A percentile compares a stretch with the other conserved stretches of the same genome.
phyloP scores from a whole-genome alignment of 495 filamentous ascomycete genomes.

The Parmelia sp. region DNA sequence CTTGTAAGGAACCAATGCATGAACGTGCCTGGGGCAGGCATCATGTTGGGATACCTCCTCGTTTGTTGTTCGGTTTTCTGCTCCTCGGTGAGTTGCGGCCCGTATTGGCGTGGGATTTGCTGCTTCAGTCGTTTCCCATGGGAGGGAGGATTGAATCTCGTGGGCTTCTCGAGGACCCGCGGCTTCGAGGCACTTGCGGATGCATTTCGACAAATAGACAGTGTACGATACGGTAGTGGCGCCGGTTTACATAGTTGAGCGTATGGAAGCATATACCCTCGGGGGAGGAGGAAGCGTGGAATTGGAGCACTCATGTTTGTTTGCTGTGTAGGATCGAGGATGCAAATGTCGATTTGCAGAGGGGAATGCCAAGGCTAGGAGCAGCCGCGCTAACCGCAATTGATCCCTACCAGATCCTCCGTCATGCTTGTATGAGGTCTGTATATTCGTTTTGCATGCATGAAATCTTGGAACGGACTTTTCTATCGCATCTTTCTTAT shows the following conservation, averaged over 20 bases:
- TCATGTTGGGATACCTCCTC: constrained; percentile 73
- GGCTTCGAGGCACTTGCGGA: constrained; percentile 38
- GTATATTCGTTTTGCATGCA: too few relatives aligned
- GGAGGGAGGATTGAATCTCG: constrained; percentile 78
- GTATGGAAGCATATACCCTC: neutral
- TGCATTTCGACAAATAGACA: constrained; percentile 14
- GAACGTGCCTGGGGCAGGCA: constrained; percentile 67
- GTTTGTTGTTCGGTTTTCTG: constrained; percentile 55
- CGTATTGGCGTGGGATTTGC: constrained; percentile 50
- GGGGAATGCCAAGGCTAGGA: neutral
- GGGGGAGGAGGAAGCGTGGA: constrained; percentile 13
- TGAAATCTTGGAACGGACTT: too few relatives aligned
- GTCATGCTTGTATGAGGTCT: too few relatives aligned
- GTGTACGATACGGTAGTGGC: neutral
- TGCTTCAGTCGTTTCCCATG: constrained; percentile 56
- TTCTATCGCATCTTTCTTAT: too few relatives aligned
- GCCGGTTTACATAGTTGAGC: neutral
- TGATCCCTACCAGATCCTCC: too few relatives aligned
- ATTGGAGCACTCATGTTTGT: constrained; percentile 3
- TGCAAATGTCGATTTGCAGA: neutral
- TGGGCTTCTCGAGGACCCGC: constrained; percentile 67
- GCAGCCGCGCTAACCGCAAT: neutral
- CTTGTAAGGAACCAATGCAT: constrained; percentile 69
- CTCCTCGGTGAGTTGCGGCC: constrained; percentile 52
- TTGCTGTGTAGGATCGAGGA: neutral